A percentile compares a stretch with the other conserved stretches of the same genome.
Conservation (phyloP, 129 eudicot species). For the Gnaphalium uliginosum region DNA sequence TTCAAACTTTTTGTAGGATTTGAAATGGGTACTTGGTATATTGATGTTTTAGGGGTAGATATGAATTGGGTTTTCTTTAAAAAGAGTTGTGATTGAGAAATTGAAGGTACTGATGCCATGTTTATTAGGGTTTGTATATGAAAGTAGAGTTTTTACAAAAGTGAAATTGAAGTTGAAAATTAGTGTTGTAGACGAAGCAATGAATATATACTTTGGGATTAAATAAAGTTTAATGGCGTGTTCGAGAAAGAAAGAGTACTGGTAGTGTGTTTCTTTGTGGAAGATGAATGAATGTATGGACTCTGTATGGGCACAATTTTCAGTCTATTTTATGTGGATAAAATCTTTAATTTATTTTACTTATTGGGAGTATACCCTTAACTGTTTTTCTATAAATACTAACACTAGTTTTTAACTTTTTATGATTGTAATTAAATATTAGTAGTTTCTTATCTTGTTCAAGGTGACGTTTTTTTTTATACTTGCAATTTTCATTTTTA, state of each 20-base stretch:
- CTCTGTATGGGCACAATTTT: constrained; percentile 26
- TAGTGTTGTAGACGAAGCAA: background rate
- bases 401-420: background rate
- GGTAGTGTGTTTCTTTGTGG: background rate
- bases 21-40: constrained; percentile 43
- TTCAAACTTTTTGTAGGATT: constrained; percentile 15
- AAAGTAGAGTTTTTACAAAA: background rate
- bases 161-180: background rate
- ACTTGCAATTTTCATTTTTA: background rate
- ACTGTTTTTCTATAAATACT: no score
- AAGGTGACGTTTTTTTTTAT: background rate
- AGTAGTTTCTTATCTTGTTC: background rate
- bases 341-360: background rate
- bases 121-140: background rate
- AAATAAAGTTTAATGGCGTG: background rate
- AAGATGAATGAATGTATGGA: constrained; percentile 31
- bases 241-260: constrained; percentile 20
- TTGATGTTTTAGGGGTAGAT: constrained; percentile 26
- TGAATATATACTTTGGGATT: background rate
- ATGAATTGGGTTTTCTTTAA: constrained; percentile 45
- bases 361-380: background rate
- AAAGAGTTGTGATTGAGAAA: constrained; percentile 48
- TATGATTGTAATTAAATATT: background rate
- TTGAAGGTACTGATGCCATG: constrained; percentile 22
- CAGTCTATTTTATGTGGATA: background rate